Base-by-base conservation (phyloP, 2,329 filamentous ascomycete genomes). In the Apiospora marii region DNA sequence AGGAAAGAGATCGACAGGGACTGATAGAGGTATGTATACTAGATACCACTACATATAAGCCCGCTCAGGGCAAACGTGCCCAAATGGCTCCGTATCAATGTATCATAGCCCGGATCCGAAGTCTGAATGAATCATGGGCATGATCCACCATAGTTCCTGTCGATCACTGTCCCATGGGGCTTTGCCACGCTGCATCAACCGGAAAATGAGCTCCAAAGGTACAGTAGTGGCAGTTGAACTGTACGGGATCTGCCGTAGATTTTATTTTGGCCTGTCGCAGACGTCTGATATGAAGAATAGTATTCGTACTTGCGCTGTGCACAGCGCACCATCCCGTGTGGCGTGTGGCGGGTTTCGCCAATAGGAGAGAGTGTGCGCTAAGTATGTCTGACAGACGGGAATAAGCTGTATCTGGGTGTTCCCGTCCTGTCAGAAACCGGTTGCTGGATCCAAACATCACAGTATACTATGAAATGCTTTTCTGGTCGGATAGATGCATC, bases 281-380 rank as follows among this genome's bases (percentile, higher is more conserved):
- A 10, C 34, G 41, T 64, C 58, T 64, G 30, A 64, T n/a, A 41
- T 64, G 58, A 34, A 6, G 58, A 64, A 64, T 64, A 64, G 58
- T 64, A 64, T 64, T 64, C 58, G 34, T 64, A 41, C 34, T 41
- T 64, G 30, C 58, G 34, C 58, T 64, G 34, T 64, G 58, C 58
- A 41, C 22, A 34, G 34, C 41, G 58, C 58, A 41, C 22, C 58
- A 12, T 64, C 58, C 58, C 58, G 58, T 64, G 58, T 64, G 30
- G 58, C 58, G 19, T 41, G 58, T 64, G 30, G 58, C 58, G 34
- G 58, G 37, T 64, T 64, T 34, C 34, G 34, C 58, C 37, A 41
- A n/a, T 41, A 41, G 58, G 4, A 41, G 34, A 41, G 19, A 2
- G n/a, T n/a, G 34, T 64, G 58, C 34, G 58, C 58, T 19, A 64